A percentile compares a stretch with the other conserved stretches of the same genome.
Conservation (phyloP, 352 stramenopile genomes). For the Phytophthora colocasiae region DNA sequence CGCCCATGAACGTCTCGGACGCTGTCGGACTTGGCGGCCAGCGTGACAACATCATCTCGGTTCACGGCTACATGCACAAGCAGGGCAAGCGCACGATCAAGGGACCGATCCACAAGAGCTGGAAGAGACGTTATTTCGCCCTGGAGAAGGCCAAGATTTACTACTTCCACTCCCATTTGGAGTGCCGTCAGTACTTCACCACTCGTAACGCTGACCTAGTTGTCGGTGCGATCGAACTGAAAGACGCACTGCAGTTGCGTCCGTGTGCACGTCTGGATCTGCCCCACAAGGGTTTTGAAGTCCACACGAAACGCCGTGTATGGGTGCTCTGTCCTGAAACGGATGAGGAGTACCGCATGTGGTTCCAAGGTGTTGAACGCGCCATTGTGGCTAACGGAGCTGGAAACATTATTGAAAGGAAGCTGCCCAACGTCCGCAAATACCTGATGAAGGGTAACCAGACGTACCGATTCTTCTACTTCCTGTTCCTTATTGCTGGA, state of each 20-base stretch:
- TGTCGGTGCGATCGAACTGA: slow-evolving; percentile 82
- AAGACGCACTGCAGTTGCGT: slow-evolving; percentile 86
- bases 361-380: slow-evolving; percentile 84
- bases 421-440: slow-evolving; percentile 88
- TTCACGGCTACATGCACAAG: slow-evolving; percentile 92
- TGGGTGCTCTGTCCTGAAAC: slow-evolving; percentile 89
- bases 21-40: slow-evolving; percentile 58
- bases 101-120: slow-evolving; percentile 88
- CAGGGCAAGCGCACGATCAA: slow-evolving; percentile 90
- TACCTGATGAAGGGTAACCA: slow-evolving; percentile 90
- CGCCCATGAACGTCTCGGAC: slow-evolving; percentile 78
- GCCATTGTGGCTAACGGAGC: slow-evolving; percentile 78
- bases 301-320: slow-evolving; percentile 86
- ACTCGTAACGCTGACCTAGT: slow-evolving; percentile 85
- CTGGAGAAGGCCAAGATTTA: slow-evolving; percentile 90
- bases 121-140: slow-evolving; percentile 88
- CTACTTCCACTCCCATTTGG: slow-evolving; percentile 88
- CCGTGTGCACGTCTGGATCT: slow-evolving; percentile 82
- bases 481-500: slow-evolving; percentile 76
- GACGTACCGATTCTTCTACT: slow-evolving; percentile 85
- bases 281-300: slow-evolving; percentile 83
- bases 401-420: slow-evolving; percentile 88
- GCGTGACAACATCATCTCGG: slow-evolving; percentile 88
- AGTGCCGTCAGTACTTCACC: slow-evolving; percentile 90
- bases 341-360: slow-evolving; percentile 88